Conservation (phyloP, 2,329 filamentous ascomycete species). For the Fusarium subtropicale region DNA sequence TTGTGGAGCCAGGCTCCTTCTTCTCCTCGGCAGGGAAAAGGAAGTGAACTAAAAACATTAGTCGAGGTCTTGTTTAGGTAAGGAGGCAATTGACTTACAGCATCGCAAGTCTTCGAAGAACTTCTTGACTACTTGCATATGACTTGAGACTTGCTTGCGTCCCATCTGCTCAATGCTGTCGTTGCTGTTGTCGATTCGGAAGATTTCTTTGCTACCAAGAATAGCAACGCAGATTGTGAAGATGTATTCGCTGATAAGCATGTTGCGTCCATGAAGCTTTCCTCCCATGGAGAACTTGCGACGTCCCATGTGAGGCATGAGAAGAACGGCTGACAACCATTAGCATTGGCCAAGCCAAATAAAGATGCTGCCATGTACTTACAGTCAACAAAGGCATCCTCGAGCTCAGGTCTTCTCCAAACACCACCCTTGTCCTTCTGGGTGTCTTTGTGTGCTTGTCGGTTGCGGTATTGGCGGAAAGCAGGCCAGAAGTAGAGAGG, state of each 20-base stretch:
- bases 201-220: constrained; percentile 57
- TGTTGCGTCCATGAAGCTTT: constrained; percentile 74
- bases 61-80: not conserved
- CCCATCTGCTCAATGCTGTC: constrained; percentile 61
- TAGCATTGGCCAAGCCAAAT: constrained; percentile 25
- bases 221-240: constrained; percentile 58
- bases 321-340: constrained; percentile 67
- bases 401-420: constrained; percentile 64
- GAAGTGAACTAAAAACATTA: constrained; percentile 63
- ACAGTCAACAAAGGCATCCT: constrained; percentile 76
- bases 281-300: constrained; percentile 74
- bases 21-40: constrained; percentile 69
- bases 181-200: constrained; percentile 58
- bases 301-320: constrained; percentile 74
- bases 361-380: constrained; percentile 44
- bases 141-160: constrained; percentile 75
- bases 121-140: constrained; percentile 77
- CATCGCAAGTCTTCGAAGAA: constrained; percentile 72
- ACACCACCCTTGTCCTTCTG: constrained; percentile 70
- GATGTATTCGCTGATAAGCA: constrained; percentile 76
- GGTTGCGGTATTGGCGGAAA: constrained; percentile 73
- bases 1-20: constrained; percentile 70
- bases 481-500: constrained; percentile 71
- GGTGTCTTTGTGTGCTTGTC: constrained; percentile 72
- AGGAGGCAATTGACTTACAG: constrained; percentile 61